Conservation (phyloP, 2,329 filamentous ascomycete species). For the Alternaria ventricosa region DNA sequence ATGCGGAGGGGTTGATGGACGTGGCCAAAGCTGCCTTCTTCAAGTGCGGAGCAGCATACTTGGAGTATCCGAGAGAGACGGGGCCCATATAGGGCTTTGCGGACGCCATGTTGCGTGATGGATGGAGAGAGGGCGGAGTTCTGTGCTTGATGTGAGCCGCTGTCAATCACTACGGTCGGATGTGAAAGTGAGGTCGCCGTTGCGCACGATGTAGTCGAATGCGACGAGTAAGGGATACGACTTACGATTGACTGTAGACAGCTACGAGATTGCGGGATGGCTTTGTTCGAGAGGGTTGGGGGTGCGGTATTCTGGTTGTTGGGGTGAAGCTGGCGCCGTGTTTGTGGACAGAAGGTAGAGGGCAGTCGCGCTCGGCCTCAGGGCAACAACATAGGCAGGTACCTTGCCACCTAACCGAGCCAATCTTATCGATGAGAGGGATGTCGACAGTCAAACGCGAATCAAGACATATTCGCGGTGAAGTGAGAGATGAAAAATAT, state of each 20-base stretch:
- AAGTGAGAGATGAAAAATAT: neutral
- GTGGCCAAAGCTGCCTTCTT: conserved; percentile 10
- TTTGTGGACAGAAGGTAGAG: neutral
- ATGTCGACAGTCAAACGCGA: neutral
- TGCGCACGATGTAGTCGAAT: neutral
- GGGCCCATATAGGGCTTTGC: conserved; percentile 13
- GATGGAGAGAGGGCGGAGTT: neutral
- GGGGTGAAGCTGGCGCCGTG: neutral
- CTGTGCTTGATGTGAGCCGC: neutral
- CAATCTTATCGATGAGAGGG: neutral
- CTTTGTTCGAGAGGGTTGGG: neutral
- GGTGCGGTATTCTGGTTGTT: neutral
- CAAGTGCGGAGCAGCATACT: conserved; percentile 23
- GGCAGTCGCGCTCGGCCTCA: neutral
- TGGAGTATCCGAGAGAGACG: conserved; percentile 20
- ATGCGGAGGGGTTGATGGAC: conserved; percentile 4
- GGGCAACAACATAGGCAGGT: conserved; percentile 1
- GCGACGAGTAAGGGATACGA: neutral
- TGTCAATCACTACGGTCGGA: neutral
- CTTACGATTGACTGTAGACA: neutral
- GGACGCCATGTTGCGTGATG: conserved; percentile 9
- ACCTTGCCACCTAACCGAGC: neutral
- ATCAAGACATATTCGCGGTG: neutral
- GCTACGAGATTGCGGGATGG: neutral
- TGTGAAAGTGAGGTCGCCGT: neutral